Evolutionary conservation across 345 rosid genomes (phyloP).

Genomic region (Reutealis trisperma): DNA sequence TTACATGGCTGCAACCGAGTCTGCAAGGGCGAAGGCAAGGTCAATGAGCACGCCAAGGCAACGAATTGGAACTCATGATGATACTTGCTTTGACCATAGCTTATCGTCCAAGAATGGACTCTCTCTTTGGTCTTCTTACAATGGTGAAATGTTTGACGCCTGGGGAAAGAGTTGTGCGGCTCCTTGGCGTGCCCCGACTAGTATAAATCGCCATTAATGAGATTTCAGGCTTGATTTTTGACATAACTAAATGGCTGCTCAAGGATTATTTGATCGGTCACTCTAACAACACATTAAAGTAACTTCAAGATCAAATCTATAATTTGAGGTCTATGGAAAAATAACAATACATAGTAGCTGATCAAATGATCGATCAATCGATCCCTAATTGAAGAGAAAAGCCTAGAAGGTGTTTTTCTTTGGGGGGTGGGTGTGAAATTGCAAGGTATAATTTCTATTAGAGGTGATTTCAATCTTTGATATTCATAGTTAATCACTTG

Average conservation of each 20-base stretch:
- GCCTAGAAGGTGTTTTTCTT: neutral
- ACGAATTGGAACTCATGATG: slow-evolving; percentile 42
- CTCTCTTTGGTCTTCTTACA: slow-evolving; percentile 50
- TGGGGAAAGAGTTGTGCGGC: slow-evolving; percentile 24
- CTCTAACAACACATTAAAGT: neutral
- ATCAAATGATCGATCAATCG: neutral
- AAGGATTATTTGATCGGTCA: neutral
- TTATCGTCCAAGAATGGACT: slow-evolving; percentile 33
- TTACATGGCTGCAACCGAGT: slow-evolving; percentile 71
- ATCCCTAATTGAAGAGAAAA: too few species aligned
- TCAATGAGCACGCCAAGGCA: slow-evolving; percentile 82
- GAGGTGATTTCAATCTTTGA: neutral
- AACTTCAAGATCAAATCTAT: neutral
- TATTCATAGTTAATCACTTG: neutral
- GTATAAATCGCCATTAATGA: neutral
- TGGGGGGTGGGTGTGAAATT: too few species aligned
- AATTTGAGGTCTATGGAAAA: neutral
- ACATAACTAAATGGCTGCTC: neutral
- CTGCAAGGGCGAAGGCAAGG: slow-evolving; percentile 77
- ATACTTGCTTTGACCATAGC: slow-evolving; percentile 40
- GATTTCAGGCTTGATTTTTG: neutral
- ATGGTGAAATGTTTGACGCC: slow-evolving; percentile 38
- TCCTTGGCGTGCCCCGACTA: slow-evolving; percentile 1
- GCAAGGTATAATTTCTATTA: neutral
- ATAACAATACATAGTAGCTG: too few species aligned